phyloP scores from a whole-genome alignment of 2,329 filamentous ascomycete species.

The Xylaria sp. region DNA sequence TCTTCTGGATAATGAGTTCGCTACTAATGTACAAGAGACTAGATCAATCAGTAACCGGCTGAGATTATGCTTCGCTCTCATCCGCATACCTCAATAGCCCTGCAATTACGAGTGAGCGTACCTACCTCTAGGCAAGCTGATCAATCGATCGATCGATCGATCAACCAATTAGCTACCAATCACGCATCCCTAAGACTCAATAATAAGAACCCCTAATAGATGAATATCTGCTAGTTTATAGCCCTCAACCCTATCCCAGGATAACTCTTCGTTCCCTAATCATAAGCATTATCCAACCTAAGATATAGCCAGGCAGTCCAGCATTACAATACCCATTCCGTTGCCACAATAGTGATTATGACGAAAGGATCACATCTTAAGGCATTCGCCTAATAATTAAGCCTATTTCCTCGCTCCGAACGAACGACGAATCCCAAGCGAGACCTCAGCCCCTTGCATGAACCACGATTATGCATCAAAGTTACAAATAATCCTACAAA shows the following conservation, averaged over 20 bases:
- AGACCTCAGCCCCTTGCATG: conserved; percentile 17
- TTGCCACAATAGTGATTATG: neutral
- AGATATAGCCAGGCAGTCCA: conserved; percentile 15
- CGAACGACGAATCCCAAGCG: neutral
- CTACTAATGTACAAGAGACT: neutral
- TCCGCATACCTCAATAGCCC: neutral
- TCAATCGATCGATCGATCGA: conserved; percentile 1
- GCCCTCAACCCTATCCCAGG: conserved; percentile 1
- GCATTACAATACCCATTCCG: neutral
- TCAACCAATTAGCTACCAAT: neutral
- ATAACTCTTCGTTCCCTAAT: conserved; percentile 4
- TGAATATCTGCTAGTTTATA: conserved; percentile 9
- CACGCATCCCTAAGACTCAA: conserved; percentile 1
- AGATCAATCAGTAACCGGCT: neutral
- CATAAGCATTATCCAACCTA: conserved; percentile 1
- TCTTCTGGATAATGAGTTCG: neutral
- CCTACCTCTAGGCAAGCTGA: neutral
- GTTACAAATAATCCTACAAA: conserved; percentile 21
- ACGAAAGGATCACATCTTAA: neutral
- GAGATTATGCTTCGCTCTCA: neutral
- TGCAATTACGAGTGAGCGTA: conserved; percentile 9
- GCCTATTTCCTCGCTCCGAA: conserved; percentile 14
- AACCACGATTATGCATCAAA: conserved; percentile 21
- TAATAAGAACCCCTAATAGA: conserved; percentile 7
- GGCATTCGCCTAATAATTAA: conserved; percentile 4